phyloP scores from a whole-genome alignment of 345 rosid species.

The Populus pruinosa region DNA sequence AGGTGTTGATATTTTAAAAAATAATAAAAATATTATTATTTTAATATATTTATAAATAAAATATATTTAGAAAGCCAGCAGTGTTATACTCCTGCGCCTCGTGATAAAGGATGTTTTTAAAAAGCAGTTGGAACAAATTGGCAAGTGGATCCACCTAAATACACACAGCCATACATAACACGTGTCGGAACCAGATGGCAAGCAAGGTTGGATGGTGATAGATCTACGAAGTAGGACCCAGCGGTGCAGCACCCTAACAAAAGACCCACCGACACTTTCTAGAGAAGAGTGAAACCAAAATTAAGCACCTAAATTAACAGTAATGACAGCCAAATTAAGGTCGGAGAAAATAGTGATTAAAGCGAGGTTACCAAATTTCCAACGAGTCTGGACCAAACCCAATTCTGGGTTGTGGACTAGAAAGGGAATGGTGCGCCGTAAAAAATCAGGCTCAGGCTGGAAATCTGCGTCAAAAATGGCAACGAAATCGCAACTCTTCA shows the following conservation, averaged over 20 bases:
- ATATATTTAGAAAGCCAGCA: too few species aligned
- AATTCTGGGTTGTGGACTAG: constrained; percentile 69
- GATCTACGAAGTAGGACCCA: constrained; percentile 23
- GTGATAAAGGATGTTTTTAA: neutral
- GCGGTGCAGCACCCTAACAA: constrained; percentile 4
- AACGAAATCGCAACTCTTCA: constrained; percentile 73
- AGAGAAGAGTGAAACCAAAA: constrained; percentile 5
- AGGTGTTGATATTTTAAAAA: too few species aligned
- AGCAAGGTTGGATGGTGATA: constrained; percentile 7
- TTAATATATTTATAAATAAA: too few species aligned
- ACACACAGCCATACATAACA: neutral
- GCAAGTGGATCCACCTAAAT: neutral
- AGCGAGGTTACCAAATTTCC: constrained; percentile 79
- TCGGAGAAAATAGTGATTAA: neutral
- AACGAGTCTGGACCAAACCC: constrained; percentile 89
- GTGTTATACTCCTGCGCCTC: too few species aligned
- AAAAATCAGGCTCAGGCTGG: constrained; percentile 91
- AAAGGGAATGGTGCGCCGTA: constrained; percentile 83
- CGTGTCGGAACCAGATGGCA: constrained; percentile 24
- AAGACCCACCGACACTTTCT: constrained; percentile 66
- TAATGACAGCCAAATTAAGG: neutral
- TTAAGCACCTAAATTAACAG: neutral
- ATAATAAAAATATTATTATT: too few species aligned
- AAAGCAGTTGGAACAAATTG: neutral
- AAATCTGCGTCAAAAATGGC: constrained; percentile 97